Base-by-base conservation (phyloP, 1,284 basidiomycete species). In the Rhodotorula mucilaginosa region DNA sequence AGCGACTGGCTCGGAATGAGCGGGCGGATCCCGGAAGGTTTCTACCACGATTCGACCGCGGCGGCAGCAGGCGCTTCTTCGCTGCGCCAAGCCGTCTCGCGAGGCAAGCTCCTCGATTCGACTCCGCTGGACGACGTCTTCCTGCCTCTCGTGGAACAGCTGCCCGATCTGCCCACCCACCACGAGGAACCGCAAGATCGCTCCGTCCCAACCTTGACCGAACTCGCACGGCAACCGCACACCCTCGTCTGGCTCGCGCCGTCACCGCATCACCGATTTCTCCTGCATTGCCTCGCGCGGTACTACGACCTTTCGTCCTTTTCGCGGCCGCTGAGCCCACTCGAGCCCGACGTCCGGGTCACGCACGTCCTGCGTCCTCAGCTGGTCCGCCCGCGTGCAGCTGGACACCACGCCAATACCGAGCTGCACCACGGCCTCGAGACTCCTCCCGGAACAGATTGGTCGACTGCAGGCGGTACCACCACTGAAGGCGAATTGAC, bases 241-340 rank as follows among this genome's bases (percentile, higher is more conserved):
- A 51, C 71, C 8, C 67, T 75, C 64, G 59, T 69, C 46, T 75
- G 74, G 74, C 64, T 70, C 51, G 58, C 61, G 2, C 74, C 74
- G 26, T 66, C 69, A 5, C 64, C 74, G 3, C 74, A 73, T 34
- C 63, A 67, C 47, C 74, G 74, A 16, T 75, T 61, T 64, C 66
- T 75, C 52, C 59, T 72, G 48, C 74, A 75, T 49, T 54, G 61
- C 13, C 64, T 75, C 64, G 68, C 69, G 5, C 68, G 74, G 21
- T 75, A 75, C 61, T 75, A 75, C 67, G 13, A 49, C 34, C 67
- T 75, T 12, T 59, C 64, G 31, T 75, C 74, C 26, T 75, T 75
- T 61, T 75, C 74, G 5, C 65, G 71, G 15, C 68, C 71, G 3
- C 52, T 73, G 13, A 67, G 64, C 3, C 74, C 74, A 2, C 71